Percentiles rank a stretch among this genome's conserved stretches.
These are phyloP conservation scores for Gloeostereum incarnatum DNA, from an alignment of 768 basidiomycete genomes.

Conservation along the genomic window DNA sequence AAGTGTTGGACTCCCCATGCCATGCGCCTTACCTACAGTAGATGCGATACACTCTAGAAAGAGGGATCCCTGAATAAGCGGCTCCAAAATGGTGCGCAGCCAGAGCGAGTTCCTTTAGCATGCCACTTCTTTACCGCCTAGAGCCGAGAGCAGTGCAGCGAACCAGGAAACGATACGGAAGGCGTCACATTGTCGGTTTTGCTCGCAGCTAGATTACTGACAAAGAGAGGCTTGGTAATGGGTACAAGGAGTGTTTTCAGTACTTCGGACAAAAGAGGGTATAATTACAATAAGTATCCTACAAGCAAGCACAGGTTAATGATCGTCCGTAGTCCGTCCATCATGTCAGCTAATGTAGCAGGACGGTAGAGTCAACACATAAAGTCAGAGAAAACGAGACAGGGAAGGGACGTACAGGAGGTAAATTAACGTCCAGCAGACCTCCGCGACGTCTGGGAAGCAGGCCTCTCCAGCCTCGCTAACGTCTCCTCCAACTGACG, in stretches of 20 bases:
- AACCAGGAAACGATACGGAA: too few relatives aligned
- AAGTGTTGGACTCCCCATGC: not conserved
- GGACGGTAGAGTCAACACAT: not conserved
- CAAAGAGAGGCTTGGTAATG: too few relatives aligned
- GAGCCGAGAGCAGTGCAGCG: too few relatives aligned
- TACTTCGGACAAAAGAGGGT: too few relatives aligned
- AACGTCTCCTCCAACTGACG: constrained; percentile 47
- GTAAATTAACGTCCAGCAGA: constrained; percentile 4
- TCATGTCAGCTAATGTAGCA: not conserved
- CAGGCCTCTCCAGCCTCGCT: constrained; percentile 29
- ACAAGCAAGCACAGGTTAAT: not conserved
- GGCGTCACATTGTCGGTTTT: too few relatives aligned
- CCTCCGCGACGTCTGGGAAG: constrained; percentile 6
- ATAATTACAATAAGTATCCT: not conserved
- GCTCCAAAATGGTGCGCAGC: too few relatives aligned
- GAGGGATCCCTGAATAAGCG: too few relatives aligned
- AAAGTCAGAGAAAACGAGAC: not conserved
- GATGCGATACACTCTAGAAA: not conserved
- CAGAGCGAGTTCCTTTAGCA: too few relatives aligned
- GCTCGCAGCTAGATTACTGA: too few relatives aligned
- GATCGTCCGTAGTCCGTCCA: not conserved
- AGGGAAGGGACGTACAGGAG: not conserved
- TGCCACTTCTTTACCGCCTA: too few relatives aligned
- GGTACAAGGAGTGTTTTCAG: too few relatives aligned
- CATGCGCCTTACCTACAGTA: too few relatives aligned